A percentile compares a stretch with the other conserved stretches of the same genome.
phyloP scores from a whole-genome alignment of 2,329 filamentous ascomycete species.

The Alternaria infectoria region DNA sequence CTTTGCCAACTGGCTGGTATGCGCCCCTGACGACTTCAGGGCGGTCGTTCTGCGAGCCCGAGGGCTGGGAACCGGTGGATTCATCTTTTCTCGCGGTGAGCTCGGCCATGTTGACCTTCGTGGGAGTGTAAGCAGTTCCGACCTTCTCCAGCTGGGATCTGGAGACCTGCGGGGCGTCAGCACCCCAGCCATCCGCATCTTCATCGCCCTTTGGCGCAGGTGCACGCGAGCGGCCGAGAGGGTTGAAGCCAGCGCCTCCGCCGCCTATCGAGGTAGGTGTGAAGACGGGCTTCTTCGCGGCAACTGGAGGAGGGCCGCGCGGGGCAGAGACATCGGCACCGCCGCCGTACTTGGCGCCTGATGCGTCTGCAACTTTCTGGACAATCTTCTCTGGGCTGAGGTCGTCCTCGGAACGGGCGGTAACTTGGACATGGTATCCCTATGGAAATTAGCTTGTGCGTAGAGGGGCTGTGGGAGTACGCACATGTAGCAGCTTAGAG shows the following conservation, averaged over 20 bases:
- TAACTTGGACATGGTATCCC: conserved; percentile 98
- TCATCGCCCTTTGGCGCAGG: conserved; percentile 61
- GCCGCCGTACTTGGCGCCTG: conserved; percentile 90
- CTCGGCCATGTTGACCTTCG: conserved; percentile 90
- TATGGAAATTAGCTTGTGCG: conserved; percentile 44
- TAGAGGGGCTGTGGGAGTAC: conserved; percentile 22
- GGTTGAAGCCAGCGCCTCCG: conserved; percentile 66
- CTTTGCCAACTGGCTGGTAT: conserved; percentile 94
- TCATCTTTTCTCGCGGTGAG: conserved; percentile 76
- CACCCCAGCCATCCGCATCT: conserved; percentile 91
- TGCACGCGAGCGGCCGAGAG: conserved; percentile 69
- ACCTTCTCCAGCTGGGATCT: conserved; percentile 91
- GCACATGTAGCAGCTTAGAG: conserved; percentile 84
- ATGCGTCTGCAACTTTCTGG: conserved; percentile 92
- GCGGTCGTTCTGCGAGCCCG: conserved; percentile 54
- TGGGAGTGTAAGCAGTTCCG: conserved; percentile 89
- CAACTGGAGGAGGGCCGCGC: conserved; percentile 68
- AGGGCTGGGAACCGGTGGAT: conserved; percentile 65
- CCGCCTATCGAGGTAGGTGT: conserved; percentile 73
- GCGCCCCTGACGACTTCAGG: conserved; percentile 78
- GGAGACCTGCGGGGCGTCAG: conserved; percentile 89
- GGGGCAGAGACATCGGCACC: conserved; percentile 62
- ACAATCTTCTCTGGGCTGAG: conserved; percentile 87
- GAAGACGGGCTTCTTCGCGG: conserved; percentile 90
- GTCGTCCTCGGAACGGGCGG: conserved; percentile 88